Base-by-base conservation (phyloP, 768 basidiomycete species). In the Mycena latifolia region DNA sequence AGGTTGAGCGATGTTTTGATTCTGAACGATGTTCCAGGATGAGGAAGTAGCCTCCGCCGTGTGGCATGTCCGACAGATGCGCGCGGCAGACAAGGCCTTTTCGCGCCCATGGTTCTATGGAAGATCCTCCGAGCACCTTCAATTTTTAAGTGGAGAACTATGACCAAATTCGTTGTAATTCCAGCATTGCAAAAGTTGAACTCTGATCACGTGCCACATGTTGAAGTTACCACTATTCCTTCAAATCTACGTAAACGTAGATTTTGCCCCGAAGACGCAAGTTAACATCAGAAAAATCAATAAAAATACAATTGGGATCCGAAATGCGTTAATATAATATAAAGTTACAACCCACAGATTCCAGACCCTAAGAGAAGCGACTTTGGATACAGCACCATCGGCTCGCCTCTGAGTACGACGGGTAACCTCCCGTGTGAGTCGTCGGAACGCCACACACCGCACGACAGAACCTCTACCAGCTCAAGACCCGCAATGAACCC, bases 401-500 rank as follows among this genome's bases (percentile, higher is more conserved):
- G 84, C 72, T 83, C 83, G 41, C 73, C 76, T 15, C 9, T 33
- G 47, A 66, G 54, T 15, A 74, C 55, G 4, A 79, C 74, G 25
- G 71, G 68, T 17, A 79, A 70, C 25, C 64, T 72, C 8, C 84
- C 85, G 14, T 73, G 73, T 17, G n/a, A n/a, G n/a, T 67, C 72
- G 61, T 78, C 80, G 3, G 84, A 77, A 4, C 55, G 54, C 22
- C 80, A 67, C 39, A 56, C 65, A 15, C 63, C 72, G 70, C 86
- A 86, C 7, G 78, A 80, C 52, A 86, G 63, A 22, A 83, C 77
- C 43, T 86, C 85, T 25, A 85, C 75, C 14, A 86, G 75, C 29
- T 63, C 67, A 63, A 81, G 77, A 55, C 75, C 71, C 3, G 75
- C 65, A n/a, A 61, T 48, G 73, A 79, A 85, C 0, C 60, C 61